These are phyloP conservation scores for Penicillium riverlandense DNA, from an alignment of 495 filamentous ascomycete species.

Conservation along the genomic window DNA sequence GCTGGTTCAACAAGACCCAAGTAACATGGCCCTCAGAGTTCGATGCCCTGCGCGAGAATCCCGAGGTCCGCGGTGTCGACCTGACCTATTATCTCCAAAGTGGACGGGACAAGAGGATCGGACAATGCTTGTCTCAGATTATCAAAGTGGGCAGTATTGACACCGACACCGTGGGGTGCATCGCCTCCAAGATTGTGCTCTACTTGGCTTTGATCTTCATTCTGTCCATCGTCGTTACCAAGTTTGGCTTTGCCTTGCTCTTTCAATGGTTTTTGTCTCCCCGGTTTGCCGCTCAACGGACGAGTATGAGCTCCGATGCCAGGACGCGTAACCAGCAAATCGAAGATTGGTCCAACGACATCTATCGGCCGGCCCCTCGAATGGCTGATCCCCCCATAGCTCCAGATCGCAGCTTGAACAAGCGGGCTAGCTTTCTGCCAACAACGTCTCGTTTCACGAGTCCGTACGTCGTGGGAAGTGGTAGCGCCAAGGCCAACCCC, in stretches of 20 bases:
- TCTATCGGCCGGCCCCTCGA: constrained; percentile 82
- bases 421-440: constrained; percentile 74
- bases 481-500: constrained; percentile 37
- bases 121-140: constrained; percentile 81
- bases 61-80: constrained; percentile 75
- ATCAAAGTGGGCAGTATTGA: constrained; percentile 94
- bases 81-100: constrained; percentile 82
- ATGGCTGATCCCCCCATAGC: constrained; percentile 56
- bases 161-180: constrained; percentile 94
- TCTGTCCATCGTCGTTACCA: constrained; percentile 75
- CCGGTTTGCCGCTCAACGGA: constrained; percentile 70
- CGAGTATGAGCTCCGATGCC: constrained; percentile 59
- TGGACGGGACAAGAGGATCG: constrained; percentile 66
- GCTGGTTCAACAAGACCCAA: constrained; percentile 82
- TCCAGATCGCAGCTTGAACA: constrained; percentile 58
- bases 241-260: constrained; percentile 81
- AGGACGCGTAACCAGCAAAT: constrained; percentile 87
- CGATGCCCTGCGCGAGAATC: constrained; percentile 70
- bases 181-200: constrained; percentile 93
- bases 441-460: constrained; percentile 91
- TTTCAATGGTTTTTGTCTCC: constrained; percentile 94
- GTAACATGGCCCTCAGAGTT: constrained; percentile 75
- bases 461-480: constrained; percentile 67
- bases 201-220: constrained; percentile 94
- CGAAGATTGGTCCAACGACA: constrained; percentile 97